Evolutionary conservation across 805 yeast species (phyloP).

Genomic region (Lipomyces yamadae): DNA sequence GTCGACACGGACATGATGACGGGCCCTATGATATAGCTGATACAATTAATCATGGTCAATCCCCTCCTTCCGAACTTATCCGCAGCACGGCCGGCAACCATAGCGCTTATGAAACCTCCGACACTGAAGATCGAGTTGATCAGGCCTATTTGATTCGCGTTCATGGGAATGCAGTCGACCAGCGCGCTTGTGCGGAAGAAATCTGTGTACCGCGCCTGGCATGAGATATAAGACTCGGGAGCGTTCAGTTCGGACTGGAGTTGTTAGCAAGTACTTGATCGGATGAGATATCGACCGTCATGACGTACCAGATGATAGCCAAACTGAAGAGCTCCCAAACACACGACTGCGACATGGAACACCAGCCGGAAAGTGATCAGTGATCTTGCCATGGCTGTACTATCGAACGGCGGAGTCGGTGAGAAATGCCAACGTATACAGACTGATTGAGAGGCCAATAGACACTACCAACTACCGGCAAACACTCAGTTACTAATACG

Average conservation of each 20-base stretch:
- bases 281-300: not conserved
- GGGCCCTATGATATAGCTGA: conserved; percentile 65
- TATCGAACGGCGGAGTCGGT: too few relatives aligned
- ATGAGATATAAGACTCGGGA: conserved; percentile 56
- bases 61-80: conserved; percentile 67
- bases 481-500: not conserved
- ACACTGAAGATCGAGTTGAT: conserved; percentile 79
- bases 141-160: conserved; percentile 64
- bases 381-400: conserved; percentile 10
- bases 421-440: not conserved
- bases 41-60: conserved; percentile 57
- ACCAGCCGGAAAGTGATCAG: conserved; percentile 29
- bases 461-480: not conserved
- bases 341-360: conserved; percentile 54
- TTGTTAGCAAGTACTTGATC: not conserved
- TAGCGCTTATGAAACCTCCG: conserved; percentile 82
- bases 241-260: conserved; percentile 80
- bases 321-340: conserved; percentile 82
- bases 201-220: conserved; percentile 24
- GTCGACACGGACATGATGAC: conserved; percentile 59
- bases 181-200: conserved; percentile 41
- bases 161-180: conserved; percentile 61
- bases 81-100: conserved; percentile 67
- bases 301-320: conserved; percentile 78
- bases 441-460: not conserved